Base-by-base conservation (phyloP, 352 stramenopile species). In the Thraustochytrium striatum region DNA sequence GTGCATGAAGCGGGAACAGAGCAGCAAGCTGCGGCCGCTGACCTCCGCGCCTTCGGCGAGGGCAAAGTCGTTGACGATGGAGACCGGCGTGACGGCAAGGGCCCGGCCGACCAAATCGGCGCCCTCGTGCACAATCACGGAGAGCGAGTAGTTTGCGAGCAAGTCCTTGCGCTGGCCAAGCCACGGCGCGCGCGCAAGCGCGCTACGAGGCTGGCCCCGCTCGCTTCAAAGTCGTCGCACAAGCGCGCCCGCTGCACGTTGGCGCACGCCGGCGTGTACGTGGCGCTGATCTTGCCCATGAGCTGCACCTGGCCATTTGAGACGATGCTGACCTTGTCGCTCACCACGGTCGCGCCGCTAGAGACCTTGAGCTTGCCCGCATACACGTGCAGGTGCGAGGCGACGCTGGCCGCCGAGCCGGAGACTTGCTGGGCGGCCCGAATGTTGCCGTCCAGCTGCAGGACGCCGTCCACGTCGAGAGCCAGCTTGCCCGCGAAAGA, bases 101-200 rank as follows among this genome's bases (percentile, higher is more conserved):
- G n/a, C n/a, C n/a, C n/a, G 25, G 19, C 5, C 53, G 53, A 9
- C 53, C 9, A 5, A 9, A 36, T 19, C 33, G 53, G 5, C 53
- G 25, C 5, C 25, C 53, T 25, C 5, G 53, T 21, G 59, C 32
- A 70, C 59, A 8, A 70, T 28, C 21, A 47, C 38, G 25, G 59
- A 43, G 7, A 70, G 38, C 7, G 65, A 75, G 25, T 75, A 61
- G 28, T 75, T 75, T 11, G 41, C 9, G 39, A 57, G 44, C n/a
- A 75, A 62, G 25, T 19, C 41, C 9, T 61, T 30, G 19, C 28
- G 21, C 3, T 5, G 3, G 9, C 28, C 16, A 11, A 72, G 65
- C 35, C 9, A 5, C 7, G 19, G 35, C 19, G 35, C 35, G 3
- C 59, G 2, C 39, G 39, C 39, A 13, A 47, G 39, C 39, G 39